Evolutionary conservation across 169 alveolate genomes (phyloP).

Genomic region (Sarcocystis neurona): DNA sequence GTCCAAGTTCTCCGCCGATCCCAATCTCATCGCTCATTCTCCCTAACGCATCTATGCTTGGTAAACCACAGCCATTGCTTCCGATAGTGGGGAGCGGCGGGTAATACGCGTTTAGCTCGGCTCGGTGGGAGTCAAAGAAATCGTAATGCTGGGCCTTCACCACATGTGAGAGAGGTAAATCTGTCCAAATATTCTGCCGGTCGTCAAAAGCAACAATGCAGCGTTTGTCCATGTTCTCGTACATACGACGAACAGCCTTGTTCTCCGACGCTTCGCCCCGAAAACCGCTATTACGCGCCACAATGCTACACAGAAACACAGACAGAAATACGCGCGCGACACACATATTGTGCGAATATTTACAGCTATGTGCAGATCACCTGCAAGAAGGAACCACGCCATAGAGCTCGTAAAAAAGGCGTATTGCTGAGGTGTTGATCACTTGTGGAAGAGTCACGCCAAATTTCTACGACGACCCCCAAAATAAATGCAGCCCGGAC

Average conservation of each 20-base stretch:
- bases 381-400: too few species aligned
- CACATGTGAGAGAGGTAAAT: conserved; percentile 85
- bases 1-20: not conserved
- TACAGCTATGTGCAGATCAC: too few species aligned
- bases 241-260: conserved; percentile 68
- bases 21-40: not conserved
- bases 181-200: conserved; percentile 89
- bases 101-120: conserved; percentile 68
- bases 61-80: not conserved
- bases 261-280: conserved; percentile 56
- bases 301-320: conserved; percentile 39
- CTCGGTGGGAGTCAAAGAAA: conserved; percentile 77
- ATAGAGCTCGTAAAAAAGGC: too few species aligned
- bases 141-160: conserved; percentile 90
- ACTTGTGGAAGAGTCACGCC: too few species aligned
- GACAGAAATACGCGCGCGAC: not conserved
- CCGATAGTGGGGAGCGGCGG: conserved; percentile 62
- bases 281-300: conserved; percentile 55
- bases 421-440: too few species aligned
- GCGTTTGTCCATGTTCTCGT: conserved; percentile 82
- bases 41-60: not conserved
- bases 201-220: conserved; percentile 89
- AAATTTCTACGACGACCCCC: too few species aligned
- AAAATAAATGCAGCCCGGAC: too few species aligned
- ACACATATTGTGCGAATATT: not conserved